Base-by-base conservation (phyloP, 139 green algal genomes). In the Tetradesmus obliquus region DNA sequence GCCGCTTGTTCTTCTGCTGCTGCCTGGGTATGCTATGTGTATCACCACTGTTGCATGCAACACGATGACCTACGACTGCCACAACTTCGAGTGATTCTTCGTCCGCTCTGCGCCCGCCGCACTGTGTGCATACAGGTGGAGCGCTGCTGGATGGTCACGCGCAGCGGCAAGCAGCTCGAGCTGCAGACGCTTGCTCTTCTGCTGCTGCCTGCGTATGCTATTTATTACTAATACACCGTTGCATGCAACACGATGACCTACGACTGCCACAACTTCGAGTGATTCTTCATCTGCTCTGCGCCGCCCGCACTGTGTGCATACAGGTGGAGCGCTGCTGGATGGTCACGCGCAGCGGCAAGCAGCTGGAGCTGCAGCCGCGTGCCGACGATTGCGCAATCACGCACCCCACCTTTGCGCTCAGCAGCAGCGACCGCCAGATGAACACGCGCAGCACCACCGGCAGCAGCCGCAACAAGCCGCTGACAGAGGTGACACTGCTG, bases 281-380 rank as follows among this genome's bases (percentile, higher is more conserved):
- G 32, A 45, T 45, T 45, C 32, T 45, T 45, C 32, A 45, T 45
- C 32, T 45, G 32, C 32, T 45, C 32, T 45, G 32, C 32, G 32
- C 32, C 32, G 32, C 32, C 32, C 0, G 32, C 32, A 45, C 32
- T 45, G 32, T 45, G 32, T 45, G 32, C 32, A 45, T 45, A 45
- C 94, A 96, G 95, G 95, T 99, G 60, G 96, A 98, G 76, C 91
- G 95, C 5, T 97, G 95, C 93, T 97, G 94, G 92, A 81, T 99
- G 79, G 91, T 97, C 19, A 98, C 92, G 0, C 92, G 92, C 94
- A 17, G 90, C 91, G 69, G 94, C 22, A 69, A 94, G 95, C 32
- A 90, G 22, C 91, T 98, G 60, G 95, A 98, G 55, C 91, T 99
- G 92, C 83, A 93, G 55, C 93, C 96, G 10, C 92, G 92, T 66